phyloP scores from a whole-genome alignment of 1,284 basidiomycete species.

The Leccinum pachyderme region DNA sequence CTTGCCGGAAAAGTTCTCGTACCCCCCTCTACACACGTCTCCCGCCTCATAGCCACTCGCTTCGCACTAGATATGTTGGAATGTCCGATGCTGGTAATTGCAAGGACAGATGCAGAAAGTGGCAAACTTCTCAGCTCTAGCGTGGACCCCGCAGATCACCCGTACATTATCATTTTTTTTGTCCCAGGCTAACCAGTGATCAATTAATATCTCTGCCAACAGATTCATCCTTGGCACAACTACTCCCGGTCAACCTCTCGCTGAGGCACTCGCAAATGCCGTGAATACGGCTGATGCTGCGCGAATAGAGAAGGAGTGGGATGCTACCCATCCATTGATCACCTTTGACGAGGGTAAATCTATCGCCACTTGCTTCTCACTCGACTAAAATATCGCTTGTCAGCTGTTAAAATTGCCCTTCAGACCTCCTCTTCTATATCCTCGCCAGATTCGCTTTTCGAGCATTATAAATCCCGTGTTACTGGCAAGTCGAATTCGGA shows the following conservation, averaged over 20 bases:
- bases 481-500: constrained; percentile 73
- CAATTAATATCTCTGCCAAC: constrained; percentile 6
- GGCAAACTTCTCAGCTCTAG: constrained; percentile 84
- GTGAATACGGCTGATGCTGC: constrained; percentile 72
- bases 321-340: constrained; percentile 65
- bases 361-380: background rate
- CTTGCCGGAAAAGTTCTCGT: constrained; percentile 93
- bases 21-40: constrained; percentile 82
- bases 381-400: constrained; percentile 5
- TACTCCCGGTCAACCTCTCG: constrained; percentile 57
- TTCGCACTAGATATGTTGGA: constrained; percentile 89
- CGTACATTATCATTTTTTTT: constrained; percentile 34
- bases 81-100: constrained; percentile 85
- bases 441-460: constrained; percentile 55
- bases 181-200: constrained; percentile 7
- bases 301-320: constrained; percentile 78
- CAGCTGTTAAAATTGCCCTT: constrained; percentile 55
- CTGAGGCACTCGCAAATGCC: constrained; percentile 75
- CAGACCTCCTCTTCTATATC: constrained; percentile 24
- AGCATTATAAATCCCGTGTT: constrained; percentile 59
- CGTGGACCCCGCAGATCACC: constrained; percentile 69
- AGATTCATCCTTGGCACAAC: constrained; percentile 79
- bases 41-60: constrained; percentile 78
- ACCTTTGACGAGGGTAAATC: constrained; percentile 80
- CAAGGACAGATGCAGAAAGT: constrained; percentile 91